Conservation (phyloP, 1,284 basidiomycete species). For the Gymnopus androsaceus region DNA sequence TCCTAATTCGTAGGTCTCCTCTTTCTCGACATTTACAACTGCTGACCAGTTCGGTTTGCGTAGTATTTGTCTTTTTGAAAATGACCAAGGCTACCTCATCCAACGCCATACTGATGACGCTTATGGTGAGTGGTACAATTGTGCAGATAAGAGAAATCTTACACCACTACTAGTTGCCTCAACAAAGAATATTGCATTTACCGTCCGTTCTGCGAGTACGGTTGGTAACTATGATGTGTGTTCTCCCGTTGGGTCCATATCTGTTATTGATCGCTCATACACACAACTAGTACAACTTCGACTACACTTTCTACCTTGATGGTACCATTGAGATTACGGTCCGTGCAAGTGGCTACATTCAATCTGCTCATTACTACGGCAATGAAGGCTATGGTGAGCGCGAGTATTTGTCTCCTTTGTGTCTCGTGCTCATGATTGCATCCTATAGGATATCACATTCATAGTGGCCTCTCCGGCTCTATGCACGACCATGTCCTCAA, state of each 20-base stretch:
- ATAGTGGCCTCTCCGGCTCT: slow-evolving; percentile 22
- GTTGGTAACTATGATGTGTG: slow-evolving; percentile 24
- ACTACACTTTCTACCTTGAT: slow-evolving; percentile 20
- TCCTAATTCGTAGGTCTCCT: slow-evolving; percentile 14
- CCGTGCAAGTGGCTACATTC: slow-evolving; percentile 24
- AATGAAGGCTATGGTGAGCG: slow-evolving; percentile 21
- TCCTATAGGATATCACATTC: slow-evolving; percentile 20
- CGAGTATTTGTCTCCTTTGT: background rate
- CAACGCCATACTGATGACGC: slow-evolving; percentile 21
- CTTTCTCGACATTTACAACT: background rate
- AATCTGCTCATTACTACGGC: slow-evolving; percentile 22
- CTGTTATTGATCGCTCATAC: background rate
- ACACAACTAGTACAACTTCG: background rate
- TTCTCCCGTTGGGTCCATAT: background rate
- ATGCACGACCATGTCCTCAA: slow-evolving; percentile 24
- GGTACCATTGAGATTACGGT: slow-evolving; percentile 22
- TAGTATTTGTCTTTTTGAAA: slow-evolving; percentile 25
- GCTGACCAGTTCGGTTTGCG: background rate
- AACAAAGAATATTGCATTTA: slow-evolving; percentile 24
- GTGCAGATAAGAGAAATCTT: too few species aligned
- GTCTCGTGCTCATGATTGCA: background rate
- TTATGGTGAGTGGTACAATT: too few species aligned
- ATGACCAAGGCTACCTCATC: slow-evolving; percentile 24
- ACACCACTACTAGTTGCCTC: too few species aligned
- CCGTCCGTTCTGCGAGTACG: slow-evolving; percentile 23